Percentiles rank a stretch among this genome's conserved stretches.
Conservation (phyloP, 164 flowering plant genomes). For the Sedum album region DNA sequence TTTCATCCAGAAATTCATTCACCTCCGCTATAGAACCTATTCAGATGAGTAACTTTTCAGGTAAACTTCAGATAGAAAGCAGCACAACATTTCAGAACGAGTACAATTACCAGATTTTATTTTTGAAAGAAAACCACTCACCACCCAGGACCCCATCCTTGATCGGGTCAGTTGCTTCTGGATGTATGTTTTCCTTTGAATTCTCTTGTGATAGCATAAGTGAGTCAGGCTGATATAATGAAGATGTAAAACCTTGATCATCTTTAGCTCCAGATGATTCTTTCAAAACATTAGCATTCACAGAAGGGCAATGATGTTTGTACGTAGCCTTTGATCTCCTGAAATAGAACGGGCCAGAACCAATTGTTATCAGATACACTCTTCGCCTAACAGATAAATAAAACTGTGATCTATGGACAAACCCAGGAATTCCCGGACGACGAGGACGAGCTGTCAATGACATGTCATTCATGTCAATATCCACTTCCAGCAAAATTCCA, state of each 20-base stretch:
- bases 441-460: too few relatives aligned
- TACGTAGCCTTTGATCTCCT: conserved; percentile 6
- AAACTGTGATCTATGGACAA: conserved; percentile 6
- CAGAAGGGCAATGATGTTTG: conserved; percentile 3
- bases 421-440: conserved; percentile 59
- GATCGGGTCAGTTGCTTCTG: conserved; percentile 11
- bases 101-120: background rate
- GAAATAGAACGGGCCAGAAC: background rate
- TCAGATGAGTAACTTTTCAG: background rate
- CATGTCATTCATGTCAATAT: too few relatives aligned
- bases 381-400: background rate
- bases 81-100: background rate
- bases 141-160: conserved; percentile 26
- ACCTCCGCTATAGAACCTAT: conserved; percentile 27
- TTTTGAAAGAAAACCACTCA: conserved; percentile 19
- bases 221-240: conserved; percentile 16
- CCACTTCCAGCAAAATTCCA: conserved; percentile 20
- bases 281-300: background rate
- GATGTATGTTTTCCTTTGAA: conserved; percentile 2
- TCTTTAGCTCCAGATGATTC: conserved; percentile 9
- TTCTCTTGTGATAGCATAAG: conserved; percentile 21
- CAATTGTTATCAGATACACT: background rate
- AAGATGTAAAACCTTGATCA: conserved; percentile 41
- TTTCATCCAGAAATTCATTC: conserved; percentile 34
- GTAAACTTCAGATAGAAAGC: background rate